Base-by-base conservation (phyloP, 345 rosid species). In the Microthlaspi erraticum region DNA sequence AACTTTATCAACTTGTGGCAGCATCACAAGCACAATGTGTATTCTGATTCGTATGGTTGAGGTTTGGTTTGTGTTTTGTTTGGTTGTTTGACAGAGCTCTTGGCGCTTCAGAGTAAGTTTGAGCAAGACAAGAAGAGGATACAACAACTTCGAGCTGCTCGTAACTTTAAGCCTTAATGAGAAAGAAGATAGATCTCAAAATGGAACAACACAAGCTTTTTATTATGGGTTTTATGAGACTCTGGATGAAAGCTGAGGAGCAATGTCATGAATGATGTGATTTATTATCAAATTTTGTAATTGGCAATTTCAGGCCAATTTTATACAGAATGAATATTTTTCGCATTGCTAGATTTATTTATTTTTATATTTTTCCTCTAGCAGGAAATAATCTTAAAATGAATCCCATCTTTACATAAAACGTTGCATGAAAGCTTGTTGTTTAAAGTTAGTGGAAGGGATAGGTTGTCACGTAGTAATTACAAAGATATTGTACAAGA, bases 101-200 rank as follows among this genome's bases (percentile, higher is more conserved):
- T 92, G 87, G 71, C 71, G 54, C 93, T 92, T 29, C 98, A 83
- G 72, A 85, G 83, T 77, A 89, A 84, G 76, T 91, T 91, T n/a
- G 97, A 91, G 84, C 88, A 91, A 80, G 98, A 93, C 64, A 88
- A 80, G 69, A 88, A 88, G 79, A 82, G 91, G 68, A 91, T 93
- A 72, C 97, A 91, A 41, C 92, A 93, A 74, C 50, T 93, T 78
- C 80, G 94, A 78, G 94, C 98, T 60, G 87, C 96, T 5, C 86
- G 97, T 77, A 93, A 86, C 84, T 93, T 93, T 79, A 78, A 82
- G 74, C 98, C 98, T 31, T 93, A 85, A 79, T 93, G 66, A 48
- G 38, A 5, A 33, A 48, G 17, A 46, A 64, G 1, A 60, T 0
- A 60, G 14, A 74, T 33, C 32, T 45, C 45, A 38, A 13, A 13